Percentiles rank a stretch among this genome's conserved stretches.
phyloP scores from a whole-genome alignment of 768 basidiomycete genomes.

The Lentinula sp. region DNA sequence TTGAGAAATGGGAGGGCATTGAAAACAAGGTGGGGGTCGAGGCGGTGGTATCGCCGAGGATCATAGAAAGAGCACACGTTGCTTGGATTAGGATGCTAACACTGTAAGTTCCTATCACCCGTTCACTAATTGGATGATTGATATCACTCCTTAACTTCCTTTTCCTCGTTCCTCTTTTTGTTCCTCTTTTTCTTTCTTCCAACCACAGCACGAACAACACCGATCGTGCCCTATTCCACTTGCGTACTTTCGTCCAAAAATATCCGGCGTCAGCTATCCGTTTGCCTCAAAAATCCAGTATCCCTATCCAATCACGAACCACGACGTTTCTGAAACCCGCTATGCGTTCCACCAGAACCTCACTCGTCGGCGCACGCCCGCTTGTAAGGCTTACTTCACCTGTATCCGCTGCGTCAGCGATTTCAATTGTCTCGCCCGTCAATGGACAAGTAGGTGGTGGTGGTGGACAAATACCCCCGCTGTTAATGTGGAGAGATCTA shows the following conservation, averaged over 20 bases:
- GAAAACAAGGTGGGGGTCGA: conserved; percentile 32
- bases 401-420: conserved; percentile 7
- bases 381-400: conserved; percentile 64
- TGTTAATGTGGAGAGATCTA: conserved; percentile 73
- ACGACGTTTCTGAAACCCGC: conserved; percentile 25
- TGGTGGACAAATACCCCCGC: conserved; percentile 65
- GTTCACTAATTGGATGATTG: not conserved
- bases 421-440: no score
- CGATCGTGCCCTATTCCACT: conserved; percentile 46
- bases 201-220: conserved; percentile 38
- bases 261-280: conserved; percentile 59
- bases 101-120: conserved; percentile 38
- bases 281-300: conserved; percentile 15
- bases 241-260: conserved; percentile 54
- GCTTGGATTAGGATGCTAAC: conserved; percentile 63
- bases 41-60: conserved; percentile 25
- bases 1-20: conserved; percentile 54
- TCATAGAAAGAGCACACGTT: conserved; percentile 63
- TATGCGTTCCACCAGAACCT: conserved; percentile 54
- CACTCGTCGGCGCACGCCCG: conserved; percentile 50
- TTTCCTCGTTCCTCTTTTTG: not conserved
- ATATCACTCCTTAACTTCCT: not conserved
- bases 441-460: no score
- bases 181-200: not conserved
- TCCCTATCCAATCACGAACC: conserved; percentile 3